These are phyloP conservation scores for Rhynchospora breviuscula DNA, from an alignment of 176 grass and related monocot species.

Conservation along the genomic window DNA sequence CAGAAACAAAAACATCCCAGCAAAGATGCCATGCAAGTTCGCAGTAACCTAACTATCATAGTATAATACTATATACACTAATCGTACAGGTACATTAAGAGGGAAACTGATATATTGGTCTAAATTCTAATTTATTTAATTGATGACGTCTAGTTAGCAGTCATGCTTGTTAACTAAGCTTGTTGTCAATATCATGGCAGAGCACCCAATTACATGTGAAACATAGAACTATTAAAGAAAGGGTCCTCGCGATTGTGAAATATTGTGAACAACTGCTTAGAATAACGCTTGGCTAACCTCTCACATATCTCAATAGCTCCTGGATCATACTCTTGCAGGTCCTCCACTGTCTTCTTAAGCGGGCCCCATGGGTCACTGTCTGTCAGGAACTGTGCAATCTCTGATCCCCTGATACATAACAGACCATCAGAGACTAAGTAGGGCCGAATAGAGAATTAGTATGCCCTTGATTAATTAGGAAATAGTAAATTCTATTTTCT, in stretches of 20 bases:
- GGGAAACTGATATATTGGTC: neutral
- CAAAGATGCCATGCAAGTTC: neutral
- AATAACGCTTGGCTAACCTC: constrained; percentile 44
- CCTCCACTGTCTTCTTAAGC: constrained; percentile 41
- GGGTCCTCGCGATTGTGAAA: constrained; percentile 59
- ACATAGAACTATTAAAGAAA: constrained; percentile 42
- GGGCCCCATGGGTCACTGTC: constrained; percentile 49
- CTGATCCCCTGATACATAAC: constrained; percentile 40
- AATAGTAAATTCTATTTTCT: neutral
- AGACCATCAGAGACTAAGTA: neutral
- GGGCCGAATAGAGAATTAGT: neutral
- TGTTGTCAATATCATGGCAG: neutral
- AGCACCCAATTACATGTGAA: neutral
- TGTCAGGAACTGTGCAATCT: constrained; percentile 60
- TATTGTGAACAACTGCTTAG: constrained; percentile 72
- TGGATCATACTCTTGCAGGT: constrained; percentile 38
- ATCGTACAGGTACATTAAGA: neutral
- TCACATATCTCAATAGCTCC: constrained; percentile 36
- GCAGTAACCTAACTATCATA: neutral
- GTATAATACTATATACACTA: neutral
- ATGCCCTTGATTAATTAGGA: neutral
- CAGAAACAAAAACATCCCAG: neutral
- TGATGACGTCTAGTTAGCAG: neutral
- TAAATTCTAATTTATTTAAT: no score
- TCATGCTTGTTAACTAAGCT: neutral